These are phyloP conservation scores for Malus sieversii DNA, from an alignment of 306 rosid species.

Conservation along the genomic window DNA sequence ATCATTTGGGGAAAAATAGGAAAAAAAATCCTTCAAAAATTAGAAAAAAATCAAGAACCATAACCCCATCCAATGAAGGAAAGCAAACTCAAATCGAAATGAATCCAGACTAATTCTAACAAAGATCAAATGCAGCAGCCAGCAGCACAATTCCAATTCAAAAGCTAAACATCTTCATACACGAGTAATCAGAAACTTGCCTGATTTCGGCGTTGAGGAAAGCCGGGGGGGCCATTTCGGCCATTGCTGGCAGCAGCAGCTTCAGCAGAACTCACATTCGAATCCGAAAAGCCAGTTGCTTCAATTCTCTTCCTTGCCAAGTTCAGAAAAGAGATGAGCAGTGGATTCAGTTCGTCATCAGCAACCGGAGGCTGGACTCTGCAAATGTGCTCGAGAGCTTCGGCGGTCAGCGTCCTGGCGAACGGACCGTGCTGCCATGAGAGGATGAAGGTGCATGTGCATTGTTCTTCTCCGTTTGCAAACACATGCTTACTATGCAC, in stretches of 20 bases:
- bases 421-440: conserved; percentile 64
- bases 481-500: conserved; percentile 29
- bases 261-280: neutral
- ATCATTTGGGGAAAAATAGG: neutral
- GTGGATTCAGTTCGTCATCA: conserved; percentile 22
- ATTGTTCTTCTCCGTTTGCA: conserved; percentile 38
- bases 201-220: conserved; percentile 21
- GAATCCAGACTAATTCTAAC: neutral
- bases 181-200: conserved; percentile 12
- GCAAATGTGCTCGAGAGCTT: conserved; percentile 40
- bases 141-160: neutral
- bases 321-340: conserved; percentile 40
- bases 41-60: neutral
- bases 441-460: conserved; percentile 45
- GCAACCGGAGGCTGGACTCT: conserved; percentile 19
- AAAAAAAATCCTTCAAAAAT: neutral
- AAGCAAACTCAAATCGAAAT: neutral
- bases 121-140: neutral
- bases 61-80: neutral
- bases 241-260: neutral
- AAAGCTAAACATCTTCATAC: neutral
- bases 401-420: conserved; percentile 16
- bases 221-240: neutral
- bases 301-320: conserved; percentile 22
- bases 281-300: neutral